Evolutionary conservation across 2,329 filamentous ascomycete genomes (phyloP).

Genomic region (Colletotrichum euphorbiae): DNA sequence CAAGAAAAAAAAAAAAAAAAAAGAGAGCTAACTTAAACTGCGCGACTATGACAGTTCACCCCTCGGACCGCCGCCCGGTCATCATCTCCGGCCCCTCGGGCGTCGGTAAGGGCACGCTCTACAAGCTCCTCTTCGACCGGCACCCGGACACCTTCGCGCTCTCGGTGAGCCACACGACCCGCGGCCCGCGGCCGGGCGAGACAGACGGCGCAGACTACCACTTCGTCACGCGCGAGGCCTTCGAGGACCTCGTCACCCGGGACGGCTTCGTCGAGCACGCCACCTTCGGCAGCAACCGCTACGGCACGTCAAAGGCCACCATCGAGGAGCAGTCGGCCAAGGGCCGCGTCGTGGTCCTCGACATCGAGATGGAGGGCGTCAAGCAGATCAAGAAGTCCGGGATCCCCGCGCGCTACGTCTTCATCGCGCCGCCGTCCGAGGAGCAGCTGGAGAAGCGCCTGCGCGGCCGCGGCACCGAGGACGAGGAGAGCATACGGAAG

Average conservation of each 20-base stretch:
- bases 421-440: constrained; percentile 83
- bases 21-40: constrained; percentile 5
- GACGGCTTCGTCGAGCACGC: constrained; percentile 87
- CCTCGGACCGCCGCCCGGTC: constrained; percentile 71
- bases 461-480: constrained; percentile 81
- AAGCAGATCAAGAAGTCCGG: constrained; percentile 88
- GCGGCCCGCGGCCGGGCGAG: constrained; percentile 80
- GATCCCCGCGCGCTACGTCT: constrained; percentile 83
- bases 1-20: neutral
- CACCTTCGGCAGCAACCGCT: constrained; percentile 85
- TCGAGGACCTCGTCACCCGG: constrained; percentile 74
- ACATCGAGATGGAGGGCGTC: constrained; percentile 98
- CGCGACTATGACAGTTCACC: constrained; percentile 43
- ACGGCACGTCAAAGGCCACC: constrained; percentile 85
- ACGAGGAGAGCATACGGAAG: constrained; percentile 76
- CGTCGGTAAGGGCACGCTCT: constrained; percentile 84
- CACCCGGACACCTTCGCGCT: constrained; percentile 65
- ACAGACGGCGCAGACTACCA: constrained; percentile 83
- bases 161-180: constrained; percentile 82
- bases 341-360: constrained; percentile 82
- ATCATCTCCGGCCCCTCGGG: constrained; percentile 85
- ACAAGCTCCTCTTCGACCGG: constrained; percentile 74
- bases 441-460: constrained; percentile 80
- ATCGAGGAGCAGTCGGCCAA: constrained; percentile 80
- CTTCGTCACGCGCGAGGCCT: constrained; percentile 75